Evolutionary conservation across 345 rosid genomes (phyloP).

Genomic region (Eucalyptus brandiana): DNA sequence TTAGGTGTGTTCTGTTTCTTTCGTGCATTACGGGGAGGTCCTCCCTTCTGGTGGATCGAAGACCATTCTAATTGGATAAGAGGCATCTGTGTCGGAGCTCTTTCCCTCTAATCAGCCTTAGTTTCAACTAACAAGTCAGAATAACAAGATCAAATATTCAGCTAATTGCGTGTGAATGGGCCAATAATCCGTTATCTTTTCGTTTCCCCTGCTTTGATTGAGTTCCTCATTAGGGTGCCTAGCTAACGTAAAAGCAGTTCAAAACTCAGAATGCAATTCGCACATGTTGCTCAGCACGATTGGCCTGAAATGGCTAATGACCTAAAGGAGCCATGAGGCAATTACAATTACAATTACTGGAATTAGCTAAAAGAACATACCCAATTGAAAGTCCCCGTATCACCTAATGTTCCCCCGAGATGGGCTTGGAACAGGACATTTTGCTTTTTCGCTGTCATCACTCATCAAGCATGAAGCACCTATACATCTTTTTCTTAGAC

Average conservation of each 20-base stretch:
- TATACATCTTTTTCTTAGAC: not conserved
- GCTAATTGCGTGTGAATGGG: not conserved
- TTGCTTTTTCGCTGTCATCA: not conserved
- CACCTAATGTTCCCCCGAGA: not conserved
- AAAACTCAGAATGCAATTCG: not conserved
- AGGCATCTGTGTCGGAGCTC: not conserved
- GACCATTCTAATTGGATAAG: not conserved
- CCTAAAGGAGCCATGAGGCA: not conserved
- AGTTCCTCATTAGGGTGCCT: not conserved
- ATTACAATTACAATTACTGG: not conserved
- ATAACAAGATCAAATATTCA: not conserved
- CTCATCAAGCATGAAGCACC: not conserved
- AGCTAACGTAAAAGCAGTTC: not conserved
- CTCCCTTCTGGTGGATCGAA: not conserved
- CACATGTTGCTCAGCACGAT: not conserved
- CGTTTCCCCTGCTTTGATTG: not conserved
- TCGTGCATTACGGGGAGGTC: not conserved
- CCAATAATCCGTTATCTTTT: not conserved
- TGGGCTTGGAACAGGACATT: not conserved
- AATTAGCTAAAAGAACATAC: not conserved
- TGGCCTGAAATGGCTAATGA: not conserved
- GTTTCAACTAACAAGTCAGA: not conserved
- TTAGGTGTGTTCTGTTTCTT: not conserved
- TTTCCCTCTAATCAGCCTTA: not conserved
- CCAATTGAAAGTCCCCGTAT: not conserved